phyloP scores from a whole-genome alignment of 495 filamentous ascomycete genomes.

The Penicillium lagena region DNA sequence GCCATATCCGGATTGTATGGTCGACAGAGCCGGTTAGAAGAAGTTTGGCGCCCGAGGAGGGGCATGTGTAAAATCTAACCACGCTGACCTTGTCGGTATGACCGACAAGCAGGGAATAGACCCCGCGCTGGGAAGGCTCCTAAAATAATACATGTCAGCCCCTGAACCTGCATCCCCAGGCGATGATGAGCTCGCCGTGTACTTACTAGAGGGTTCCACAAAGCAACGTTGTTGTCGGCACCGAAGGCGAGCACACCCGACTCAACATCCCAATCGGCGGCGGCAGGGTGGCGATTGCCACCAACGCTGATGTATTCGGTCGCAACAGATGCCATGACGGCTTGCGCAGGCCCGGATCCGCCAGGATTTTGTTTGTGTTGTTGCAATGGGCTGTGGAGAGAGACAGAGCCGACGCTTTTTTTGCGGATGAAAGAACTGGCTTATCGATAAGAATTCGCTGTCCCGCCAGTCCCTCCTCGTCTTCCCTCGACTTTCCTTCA shows the following conservation, averaged over 20 bases:
- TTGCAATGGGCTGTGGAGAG: neutral
- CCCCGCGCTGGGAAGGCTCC: conserved; percentile 47
- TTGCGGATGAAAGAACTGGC: conserved; percentile 20
- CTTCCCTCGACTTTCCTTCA: neutral
- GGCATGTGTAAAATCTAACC: conserved; percentile 66
- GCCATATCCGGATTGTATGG: conserved; percentile 72
- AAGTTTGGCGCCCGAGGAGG: conserved; percentile 40
- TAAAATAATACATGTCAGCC: conserved; percentile 18
- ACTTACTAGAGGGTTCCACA: conserved; percentile 81
- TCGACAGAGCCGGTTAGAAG: conserved; percentile 81
- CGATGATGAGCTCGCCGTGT: conserved; percentile 2
- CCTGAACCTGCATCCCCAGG: neutral
- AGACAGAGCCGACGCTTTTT: conserved; percentile 6
- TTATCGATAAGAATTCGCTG: conserved; percentile 40
- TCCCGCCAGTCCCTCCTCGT: conserved; percentile 1
- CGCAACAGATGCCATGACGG: conserved; percentile 36
- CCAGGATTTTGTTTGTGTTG: neutral
- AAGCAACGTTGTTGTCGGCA: conserved; percentile 76
- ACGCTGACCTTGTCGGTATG: conserved; percentile 79
- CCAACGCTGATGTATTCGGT: conserved; percentile 73
- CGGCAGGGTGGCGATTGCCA: conserved; percentile 82
- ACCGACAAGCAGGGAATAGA: conserved; percentile 66
- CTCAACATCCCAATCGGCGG: conserved; percentile 79
- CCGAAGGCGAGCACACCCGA: conserved; percentile 79
- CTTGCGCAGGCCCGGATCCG: neutral